Evolutionary conservation across 352 stramenopile species (phyloP), one percentile per base, ranked within the genome.

Genomic region (Pythium aristosporum): DNA sequence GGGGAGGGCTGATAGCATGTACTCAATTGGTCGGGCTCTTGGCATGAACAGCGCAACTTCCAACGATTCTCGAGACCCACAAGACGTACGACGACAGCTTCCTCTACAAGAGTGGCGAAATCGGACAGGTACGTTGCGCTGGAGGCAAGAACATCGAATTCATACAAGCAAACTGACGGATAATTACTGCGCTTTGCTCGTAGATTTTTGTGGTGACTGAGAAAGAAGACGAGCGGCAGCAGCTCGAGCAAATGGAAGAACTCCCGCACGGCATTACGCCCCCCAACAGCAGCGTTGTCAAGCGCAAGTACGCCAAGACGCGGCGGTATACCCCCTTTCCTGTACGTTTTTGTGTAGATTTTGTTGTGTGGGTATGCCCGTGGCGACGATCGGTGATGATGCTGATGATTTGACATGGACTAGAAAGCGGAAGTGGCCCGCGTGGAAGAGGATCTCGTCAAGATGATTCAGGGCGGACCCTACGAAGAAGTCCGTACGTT

Each of bases 71-170:
- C 23, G 87, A 96, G 74, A 96, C 85, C 3, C 87, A 96, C 77
- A 96, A 96, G 70, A 96, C 87, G 16, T 96, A 96, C 57, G 87
- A 96, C 48, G 85, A 94, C 63, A 92, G 91, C 39, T 87, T 94
- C 37, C 91, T 94, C 42, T 96, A 96, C 76, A 96, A 96, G 57
- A 93, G 85, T 48, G 83, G 85, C 42, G 87, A 96, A 60, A 93
- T 96, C 41, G 87, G 87, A 55, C 87, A 94, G 72, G 85, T 91
- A 37, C 11, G 51, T 61, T 37, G 39, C 18, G 20, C 20, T 48
- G 41, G 1, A 50, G 20, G 21, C 39, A 42, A 9, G 34, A 39
- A 13, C 3, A 13, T 21, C 9, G 21, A 18, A 32, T 12, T 56
- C 13, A 2, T 43, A 21, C 41, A 18, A 41, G n/a, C 9, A 21